Conservation (phyloP, 176 grass and related monocot species). For the Cocos nucifera region DNA sequence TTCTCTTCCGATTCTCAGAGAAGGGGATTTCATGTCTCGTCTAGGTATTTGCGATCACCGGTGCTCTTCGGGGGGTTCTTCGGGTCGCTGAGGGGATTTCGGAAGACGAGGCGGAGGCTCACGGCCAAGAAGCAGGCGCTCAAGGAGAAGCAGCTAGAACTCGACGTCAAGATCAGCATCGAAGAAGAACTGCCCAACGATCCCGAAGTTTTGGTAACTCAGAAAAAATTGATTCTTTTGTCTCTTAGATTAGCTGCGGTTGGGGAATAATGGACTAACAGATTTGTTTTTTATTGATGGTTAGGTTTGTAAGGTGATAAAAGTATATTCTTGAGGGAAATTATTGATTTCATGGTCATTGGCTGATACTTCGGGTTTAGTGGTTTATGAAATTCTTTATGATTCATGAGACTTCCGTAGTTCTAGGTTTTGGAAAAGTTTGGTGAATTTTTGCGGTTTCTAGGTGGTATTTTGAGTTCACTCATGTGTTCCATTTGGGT, state of each 20-base stretch:
- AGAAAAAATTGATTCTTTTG: neutral
- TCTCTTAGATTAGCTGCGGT: neutral
- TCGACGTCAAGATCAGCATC: constrained; percentile 51
- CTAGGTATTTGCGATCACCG: constrained; percentile 13
- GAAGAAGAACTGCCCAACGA: constrained; percentile 71
- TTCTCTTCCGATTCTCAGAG: constrained; percentile 9
- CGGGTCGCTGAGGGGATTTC: constrained; percentile 47
- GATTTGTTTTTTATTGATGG: too few species aligned
- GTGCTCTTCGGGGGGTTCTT: constrained; percentile 36
- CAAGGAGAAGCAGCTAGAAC: constrained; percentile 76
- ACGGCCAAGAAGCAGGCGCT: constrained; percentile 42
- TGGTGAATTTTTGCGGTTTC: too few species aligned
- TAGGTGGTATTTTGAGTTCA: too few species aligned
- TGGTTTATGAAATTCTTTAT: too few species aligned
- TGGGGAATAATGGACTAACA: too few species aligned
- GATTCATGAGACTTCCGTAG: too few species aligned
- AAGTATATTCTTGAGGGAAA: too few species aligned
- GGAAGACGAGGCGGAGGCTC: constrained; percentile 36
- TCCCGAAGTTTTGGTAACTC: constrained; percentile 72
- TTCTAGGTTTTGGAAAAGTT: too few species aligned
- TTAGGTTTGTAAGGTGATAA: too few species aligned
- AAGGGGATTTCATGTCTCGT: constrained; percentile 27
- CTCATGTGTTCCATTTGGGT: too few species aligned
- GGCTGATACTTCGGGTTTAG: too few species aligned
- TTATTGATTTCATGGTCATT: too few species aligned